Percentiles rank a stretch among this genome's conserved stretches.
Conservation (phyloP, 2,329 filamentous ascomycete genomes). For the Colletotrichum sp. region DNA sequence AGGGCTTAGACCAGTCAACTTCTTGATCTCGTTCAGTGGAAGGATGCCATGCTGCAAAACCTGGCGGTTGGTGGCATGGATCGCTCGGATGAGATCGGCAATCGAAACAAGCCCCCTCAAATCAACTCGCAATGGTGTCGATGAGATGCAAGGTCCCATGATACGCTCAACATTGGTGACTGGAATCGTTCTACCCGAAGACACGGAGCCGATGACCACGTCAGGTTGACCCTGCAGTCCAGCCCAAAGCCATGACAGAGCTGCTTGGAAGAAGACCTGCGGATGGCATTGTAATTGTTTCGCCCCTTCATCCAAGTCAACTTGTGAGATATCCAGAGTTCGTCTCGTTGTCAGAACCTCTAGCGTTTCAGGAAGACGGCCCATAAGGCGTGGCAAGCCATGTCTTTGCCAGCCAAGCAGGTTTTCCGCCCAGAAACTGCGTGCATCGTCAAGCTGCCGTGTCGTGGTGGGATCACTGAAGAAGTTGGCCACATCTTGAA, state of each 20-base stretch:
- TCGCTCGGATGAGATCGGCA: slow-evolving; percentile 64
- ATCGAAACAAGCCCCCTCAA: slow-evolving; percentile 55
- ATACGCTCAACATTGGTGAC: slow-evolving; percentile 73
- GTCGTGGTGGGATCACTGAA: slow-evolving; percentile 36
- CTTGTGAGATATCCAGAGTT: slow-evolving; percentile 37
- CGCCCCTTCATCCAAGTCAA: slow-evolving; percentile 39
- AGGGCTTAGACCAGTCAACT: slow-evolving; percentile 58
- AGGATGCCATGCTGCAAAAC: slow-evolving; percentile 68
- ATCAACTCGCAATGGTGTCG: slow-evolving; percentile 74
- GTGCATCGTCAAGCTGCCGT: slow-evolving; percentile 43
- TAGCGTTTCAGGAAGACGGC: slow-evolving; percentile 26
- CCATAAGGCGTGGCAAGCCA: slow-evolving; percentile 54
- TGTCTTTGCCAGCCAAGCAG: slow-evolving; percentile 62
- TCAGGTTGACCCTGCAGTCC: slow-evolving; percentile 70
- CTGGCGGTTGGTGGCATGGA: slow-evolving; percentile 70
- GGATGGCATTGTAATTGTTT: slow-evolving; percentile 56
- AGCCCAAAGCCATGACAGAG: slow-evolving; percentile 69
- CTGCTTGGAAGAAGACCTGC: slow-evolving; percentile 79
- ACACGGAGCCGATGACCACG: slow-evolving; percentile 77
- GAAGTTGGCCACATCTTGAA: slow-evolving; percentile 61
- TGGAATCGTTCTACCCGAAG: slow-evolving; percentile 80
- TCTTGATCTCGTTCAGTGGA: slow-evolving; percentile 73
- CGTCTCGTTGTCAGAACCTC: slow-evolving; percentile 31
- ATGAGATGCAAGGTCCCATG: slow-evolving; percentile 80
- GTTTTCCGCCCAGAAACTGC: slow-evolving; percentile 73